Conservation (phyloP, 1,139 yeast genomes). For the Yamadazyma mexicana region DNA sequence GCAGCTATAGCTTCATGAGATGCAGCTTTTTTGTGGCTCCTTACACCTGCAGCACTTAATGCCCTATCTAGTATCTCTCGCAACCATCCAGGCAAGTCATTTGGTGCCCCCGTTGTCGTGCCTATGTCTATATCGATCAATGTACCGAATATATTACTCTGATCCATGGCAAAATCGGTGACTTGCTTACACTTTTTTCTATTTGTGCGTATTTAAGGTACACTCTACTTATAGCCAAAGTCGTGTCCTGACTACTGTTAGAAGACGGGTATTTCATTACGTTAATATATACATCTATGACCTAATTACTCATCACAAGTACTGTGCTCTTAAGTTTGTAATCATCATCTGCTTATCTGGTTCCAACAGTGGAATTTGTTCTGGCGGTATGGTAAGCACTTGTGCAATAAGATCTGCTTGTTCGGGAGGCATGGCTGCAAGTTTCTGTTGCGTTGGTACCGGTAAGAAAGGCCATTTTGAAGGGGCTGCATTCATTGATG, state of each 20-base stretch:
- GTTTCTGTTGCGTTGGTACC: slow-evolving; percentile 46
- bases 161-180: slow-evolving; percentile 11
- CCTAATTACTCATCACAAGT: slow-evolving; percentile 31
- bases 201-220: too few species aligned
- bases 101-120: slow-evolving; percentile 16
- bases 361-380: slow-evolving; percentile 56
- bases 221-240: too few species aligned
- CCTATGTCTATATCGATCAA: slow-evolving; percentile 30
- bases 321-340: slow-evolving; percentile 57
- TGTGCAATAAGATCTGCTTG: slow-evolving; percentile 69
- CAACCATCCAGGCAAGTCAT: slow-evolving; percentile 38
- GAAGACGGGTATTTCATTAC: too few species aligned
- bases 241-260: not conserved
- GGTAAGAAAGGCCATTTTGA: slow-evolving; percentile 55
- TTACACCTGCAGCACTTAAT: slow-evolving; percentile 28
- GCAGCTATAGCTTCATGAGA: slow-evolving; percentile 43
- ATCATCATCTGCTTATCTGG: slow-evolving; percentile 63
- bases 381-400: slow-evolving; percentile 57
- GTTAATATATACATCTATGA: too few species aligned
- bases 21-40: slow-evolving; percentile 30
- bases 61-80: slow-evolving; percentile 41
- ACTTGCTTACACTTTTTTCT: not conserved
- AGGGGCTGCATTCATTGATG: slow-evolving; percentile 16
- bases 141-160: slow-evolving; percentile 10
- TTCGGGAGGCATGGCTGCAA: slow-evolving; percentile 47